Base-by-base conservation (phyloP, 1,139 yeast genomes). In the Sugiyamaella paludigena region DNA sequence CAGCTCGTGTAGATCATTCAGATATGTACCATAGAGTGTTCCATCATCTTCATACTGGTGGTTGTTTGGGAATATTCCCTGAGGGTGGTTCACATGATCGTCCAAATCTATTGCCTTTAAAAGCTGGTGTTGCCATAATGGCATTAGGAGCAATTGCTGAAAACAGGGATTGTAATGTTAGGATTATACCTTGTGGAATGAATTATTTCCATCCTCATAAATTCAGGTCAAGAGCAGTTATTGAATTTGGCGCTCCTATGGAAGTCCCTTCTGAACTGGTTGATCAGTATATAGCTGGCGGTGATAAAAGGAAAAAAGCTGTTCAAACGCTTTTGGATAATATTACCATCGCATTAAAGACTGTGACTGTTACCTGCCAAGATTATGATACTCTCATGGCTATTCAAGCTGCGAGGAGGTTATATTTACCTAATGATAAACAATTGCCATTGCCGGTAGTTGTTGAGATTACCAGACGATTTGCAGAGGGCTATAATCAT, bases 51-150 rank as follows among this genome's bases (percentile, higher is more conserved):
- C 78, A 87, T 15, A 77, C 79, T 50, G 89, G 92, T 43, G 81
- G 87, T 52, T 87, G 95, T 58, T 73, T 92, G 34, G 98, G 98
- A n/a, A 87, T 92, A 45, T 92, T 91, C 70, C 98, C 98, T 2
- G 98, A 91, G 70, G 98, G 98, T 45, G 98, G 98, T 0, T 87
- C 96, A 13, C 98, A 92, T 61, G 98, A 92, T 66, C 76, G 98
- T 54, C 83, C 98, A 0, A 95, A 88, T 57, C 69, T 92, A 56
- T 72, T 92, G 48, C 98, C 98, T 0, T 73, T 92, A 61, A 92
- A 92, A 63, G 97, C 98, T 0, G 98, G 98, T 50, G 98, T 92
- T 13, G 98, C 97, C 1, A 84, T 92, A 46, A 92, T 92, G 98
- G 98, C 98, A 0, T 72, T 92, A 16, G 98, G 98, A 15, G 94